Conservation (phyloP, 1,284 basidiomycete species). For the Ceratobasidium papillatum region DNA sequence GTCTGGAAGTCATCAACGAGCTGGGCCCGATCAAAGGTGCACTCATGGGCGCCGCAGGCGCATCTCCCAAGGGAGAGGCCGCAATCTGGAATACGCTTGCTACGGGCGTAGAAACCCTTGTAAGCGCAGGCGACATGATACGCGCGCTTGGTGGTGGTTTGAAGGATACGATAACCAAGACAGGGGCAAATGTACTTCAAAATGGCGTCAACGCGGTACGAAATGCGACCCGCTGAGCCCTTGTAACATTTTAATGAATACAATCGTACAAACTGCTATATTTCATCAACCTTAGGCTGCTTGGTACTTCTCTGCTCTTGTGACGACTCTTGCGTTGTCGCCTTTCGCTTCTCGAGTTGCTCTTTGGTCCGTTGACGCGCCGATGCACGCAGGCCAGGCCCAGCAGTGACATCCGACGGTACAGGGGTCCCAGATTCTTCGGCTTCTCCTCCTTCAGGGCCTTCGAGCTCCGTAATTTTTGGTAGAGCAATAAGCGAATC, state of each 20-base stretch:
- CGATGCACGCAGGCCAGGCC: conserved; percentile 29
- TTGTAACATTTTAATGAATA: neutral
- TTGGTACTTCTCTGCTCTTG: conserved; percentile 14
- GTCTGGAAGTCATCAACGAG: conserved; percentile 92
- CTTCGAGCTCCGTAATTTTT: conserved; percentile 63
- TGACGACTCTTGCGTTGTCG: conserved; percentile 6
- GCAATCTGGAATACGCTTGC: conserved; percentile 53
- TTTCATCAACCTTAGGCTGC: conserved; percentile 20
- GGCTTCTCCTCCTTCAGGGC: conserved; percentile 52
- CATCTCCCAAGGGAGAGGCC: conserved; percentile 27
- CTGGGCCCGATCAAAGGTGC: conserved; percentile 81
- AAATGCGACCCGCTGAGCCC: conserved; percentile 14
- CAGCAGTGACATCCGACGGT: conserved; percentile 30
- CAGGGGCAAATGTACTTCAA: conserved; percentile 6
- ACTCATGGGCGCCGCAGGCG: conserved; percentile 83
- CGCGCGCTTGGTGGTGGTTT: conserved; percentile 31
- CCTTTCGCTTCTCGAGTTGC: conserved; percentile 37
- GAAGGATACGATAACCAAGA: conserved; percentile 31
- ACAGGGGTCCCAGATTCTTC: conserved; percentile 21
- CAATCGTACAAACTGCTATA: conserved; percentile 3
- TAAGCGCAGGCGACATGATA: conserved; percentile 47
- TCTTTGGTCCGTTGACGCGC: conserved; percentile 31
- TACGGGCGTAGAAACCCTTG: conserved; percentile 53
- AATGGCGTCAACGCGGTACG: conserved; percentile 11
- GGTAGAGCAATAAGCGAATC: conserved; percentile 66